Percentiles rank a stretch among this genome's conserved stretches.
phyloP scores from a whole-genome alignment of 2,329 filamentous ascomycete genomes.

The Plectosphaerella sp. region DNA sequence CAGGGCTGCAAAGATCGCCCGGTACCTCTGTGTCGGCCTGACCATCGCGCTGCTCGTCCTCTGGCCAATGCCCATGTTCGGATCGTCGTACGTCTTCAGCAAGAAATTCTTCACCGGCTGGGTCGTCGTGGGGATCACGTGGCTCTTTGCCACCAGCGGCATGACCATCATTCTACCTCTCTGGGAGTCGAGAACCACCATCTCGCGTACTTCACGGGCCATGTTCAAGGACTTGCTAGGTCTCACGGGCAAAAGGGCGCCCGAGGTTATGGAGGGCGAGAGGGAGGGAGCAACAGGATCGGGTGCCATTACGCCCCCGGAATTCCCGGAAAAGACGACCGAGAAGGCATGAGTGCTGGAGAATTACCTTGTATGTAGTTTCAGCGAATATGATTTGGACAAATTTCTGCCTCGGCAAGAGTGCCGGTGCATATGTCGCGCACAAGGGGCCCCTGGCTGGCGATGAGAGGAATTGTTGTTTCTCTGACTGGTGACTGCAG shows the following conservation, averaged over 20 bases:
- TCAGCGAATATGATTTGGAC: no score
- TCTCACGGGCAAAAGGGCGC: not conserved
- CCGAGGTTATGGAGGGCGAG: slow-evolving; percentile 4
- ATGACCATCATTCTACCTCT: slow-evolving; percentile 11
- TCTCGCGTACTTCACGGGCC: slow-evolving; percentile 7
- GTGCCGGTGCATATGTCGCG: no score
- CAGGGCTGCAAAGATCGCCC: slow-evolving; percentile 38
- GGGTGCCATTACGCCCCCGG: no score
- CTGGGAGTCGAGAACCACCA: slow-evolving; percentile 10
- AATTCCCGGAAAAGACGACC: no score
- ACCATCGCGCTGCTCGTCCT: slow-evolving; percentile 42
- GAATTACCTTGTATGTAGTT: no score
- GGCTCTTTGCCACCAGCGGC: slow-evolving; percentile 49
- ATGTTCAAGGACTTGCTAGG: slow-evolving; percentile 10
- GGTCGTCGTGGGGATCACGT: slow-evolving; percentile 66
- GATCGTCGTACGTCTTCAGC: slow-evolving; percentile 21
- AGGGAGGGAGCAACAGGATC: not conserved
- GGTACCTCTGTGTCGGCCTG: slow-evolving; percentile 51
- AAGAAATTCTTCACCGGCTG: slow-evolving; percentile 66
- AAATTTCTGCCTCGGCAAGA: no score
- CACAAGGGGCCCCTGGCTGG: no score
- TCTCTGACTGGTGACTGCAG: no score
- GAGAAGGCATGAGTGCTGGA: no score
- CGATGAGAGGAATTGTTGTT: no score
- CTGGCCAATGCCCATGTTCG: slow-evolving; percentile 24